A percentile compares a stretch with the other conserved stretches of the same genome.
Evolutionary conservation across 306 rosid species (phyloP).

Genomic region (Pueraria montana): DNA sequence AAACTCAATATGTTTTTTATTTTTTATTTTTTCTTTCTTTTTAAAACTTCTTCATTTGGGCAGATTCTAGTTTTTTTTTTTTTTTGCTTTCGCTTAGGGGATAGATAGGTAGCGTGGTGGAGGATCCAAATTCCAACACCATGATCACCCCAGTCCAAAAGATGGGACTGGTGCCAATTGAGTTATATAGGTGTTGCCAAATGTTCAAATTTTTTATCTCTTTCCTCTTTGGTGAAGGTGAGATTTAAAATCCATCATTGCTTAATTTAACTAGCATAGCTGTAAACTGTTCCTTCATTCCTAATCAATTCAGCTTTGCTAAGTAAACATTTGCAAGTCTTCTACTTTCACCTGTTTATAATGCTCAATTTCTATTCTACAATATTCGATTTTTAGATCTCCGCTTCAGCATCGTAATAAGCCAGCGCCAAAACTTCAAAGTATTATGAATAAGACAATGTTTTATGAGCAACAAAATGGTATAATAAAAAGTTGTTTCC

Average conservation of each 20-base stretch:
- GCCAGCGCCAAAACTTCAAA: no score
- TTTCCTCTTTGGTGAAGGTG: not conserved
- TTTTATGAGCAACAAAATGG: no score
- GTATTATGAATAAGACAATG: no score
- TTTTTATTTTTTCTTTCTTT: not conserved
- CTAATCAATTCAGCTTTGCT: not conserved
- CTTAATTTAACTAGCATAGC: not conserved
- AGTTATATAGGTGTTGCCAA: not conserved
- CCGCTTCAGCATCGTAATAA: no score
- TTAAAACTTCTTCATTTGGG: not conserved
- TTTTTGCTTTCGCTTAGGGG: not conserved
- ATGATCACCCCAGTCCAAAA: not conserved
- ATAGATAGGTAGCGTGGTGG: not conserved
- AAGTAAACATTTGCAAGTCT: no score
- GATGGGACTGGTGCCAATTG: not conserved
- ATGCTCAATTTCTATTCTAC: no score
- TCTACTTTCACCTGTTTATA: not conserved
- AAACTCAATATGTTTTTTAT: not conserved
- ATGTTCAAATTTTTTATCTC: not conserved
- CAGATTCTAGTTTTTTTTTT: slow-evolving; percentile 2
- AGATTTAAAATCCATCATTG: not conserved
- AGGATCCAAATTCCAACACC: not conserved
- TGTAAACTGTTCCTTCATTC: not conserved
- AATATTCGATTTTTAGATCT: no score
- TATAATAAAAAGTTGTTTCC: no score